Evolutionary conservation across 2,329 filamentous ascomycete species (phyloP), one percentile per base, ranked within the genome.

Genomic region (Exophiala calicioides): DNA sequence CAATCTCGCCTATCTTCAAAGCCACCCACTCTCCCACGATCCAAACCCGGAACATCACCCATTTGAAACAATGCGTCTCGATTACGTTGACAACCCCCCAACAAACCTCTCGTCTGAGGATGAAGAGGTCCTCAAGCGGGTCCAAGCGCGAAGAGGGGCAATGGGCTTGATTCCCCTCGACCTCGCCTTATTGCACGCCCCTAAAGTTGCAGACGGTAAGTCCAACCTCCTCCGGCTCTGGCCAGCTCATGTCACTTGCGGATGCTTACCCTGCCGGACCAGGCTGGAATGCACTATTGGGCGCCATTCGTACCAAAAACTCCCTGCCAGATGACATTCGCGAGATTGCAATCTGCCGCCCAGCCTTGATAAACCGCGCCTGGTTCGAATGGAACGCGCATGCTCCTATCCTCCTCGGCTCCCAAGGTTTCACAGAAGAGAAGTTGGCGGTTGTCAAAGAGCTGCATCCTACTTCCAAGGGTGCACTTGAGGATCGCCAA

Each of bases 361-460:
- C 94, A 10, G 89, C 89, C 9, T 82, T 85, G 12, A 78, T 88
- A 59, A 95, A 94, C 68, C 68, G 77, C 13, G 89, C 89, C 1
- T 88, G 85, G 82, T 94, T 90, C 67, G 89, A 95, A 66, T 94
- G 87, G 88, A 78, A 72, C 26, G 80, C 88, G 44, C 89, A 95
- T 63, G 83, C 82, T 12, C 88, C 88, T 1, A 71, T 91, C n/a
- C 73, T 91, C 10, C 77, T 78, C 3, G 70, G 74, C 6, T 69
- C 70, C 5, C 81, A 74, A 0, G 82, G 83, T 4, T 75, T 88
- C 4, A 67, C 70, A 13, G 67, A 74, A 23, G 73, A 69, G 24
- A 69, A 68, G 13, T 50, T 75, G 23, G 61, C 65, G 12, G 76
- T 71, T 5, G 67, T 84, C 58, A 69, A 76, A 44, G 62, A 62